These are phyloP conservation scores for Oryza longistaminata DNA, from an alignment of 176 grass and related monocot genomes.

Conservation along the genomic window DNA sequence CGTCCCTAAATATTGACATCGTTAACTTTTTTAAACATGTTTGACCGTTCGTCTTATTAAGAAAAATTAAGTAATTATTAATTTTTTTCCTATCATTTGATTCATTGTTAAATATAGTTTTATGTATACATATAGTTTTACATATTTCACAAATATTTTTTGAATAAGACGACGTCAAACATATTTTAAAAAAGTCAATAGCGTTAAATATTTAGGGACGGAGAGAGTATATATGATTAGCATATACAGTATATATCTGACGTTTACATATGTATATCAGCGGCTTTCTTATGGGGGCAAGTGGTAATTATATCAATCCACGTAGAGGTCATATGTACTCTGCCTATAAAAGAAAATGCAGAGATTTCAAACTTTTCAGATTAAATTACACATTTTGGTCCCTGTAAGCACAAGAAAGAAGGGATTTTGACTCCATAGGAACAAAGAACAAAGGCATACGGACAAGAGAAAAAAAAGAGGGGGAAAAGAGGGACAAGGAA, in stretches of 20 bases:
- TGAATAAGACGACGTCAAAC: too few relatives aligned
- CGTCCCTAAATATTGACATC: too few relatives aligned
- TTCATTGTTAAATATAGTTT: too few relatives aligned
- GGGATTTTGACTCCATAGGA: neutral
- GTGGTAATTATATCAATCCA: neutral
- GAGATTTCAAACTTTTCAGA: neutral
- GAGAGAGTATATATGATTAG: neutral
- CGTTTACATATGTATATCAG: neutral
- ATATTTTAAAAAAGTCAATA: too few relatives aligned
- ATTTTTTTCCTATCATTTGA: too few relatives aligned
- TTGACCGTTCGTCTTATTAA: too few relatives aligned
- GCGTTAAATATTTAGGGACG: too few relatives aligned
- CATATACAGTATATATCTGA: neutral
- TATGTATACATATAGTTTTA: too few relatives aligned
- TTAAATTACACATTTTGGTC: neutral
- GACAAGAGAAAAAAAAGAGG: neutral
- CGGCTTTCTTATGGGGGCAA: neutral
- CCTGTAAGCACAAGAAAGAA: neutral
- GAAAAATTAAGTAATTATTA: too few relatives aligned
- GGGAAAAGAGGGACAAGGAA: neutral
- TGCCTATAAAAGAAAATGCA: neutral
- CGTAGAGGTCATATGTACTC: neutral
- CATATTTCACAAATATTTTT: too few relatives aligned
- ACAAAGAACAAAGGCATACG: neutral
- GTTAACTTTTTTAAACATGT: too few relatives aligned